Base-by-base conservation (phyloP, 768 basidiomycete genomes). In the Boletales sp. region DNA sequence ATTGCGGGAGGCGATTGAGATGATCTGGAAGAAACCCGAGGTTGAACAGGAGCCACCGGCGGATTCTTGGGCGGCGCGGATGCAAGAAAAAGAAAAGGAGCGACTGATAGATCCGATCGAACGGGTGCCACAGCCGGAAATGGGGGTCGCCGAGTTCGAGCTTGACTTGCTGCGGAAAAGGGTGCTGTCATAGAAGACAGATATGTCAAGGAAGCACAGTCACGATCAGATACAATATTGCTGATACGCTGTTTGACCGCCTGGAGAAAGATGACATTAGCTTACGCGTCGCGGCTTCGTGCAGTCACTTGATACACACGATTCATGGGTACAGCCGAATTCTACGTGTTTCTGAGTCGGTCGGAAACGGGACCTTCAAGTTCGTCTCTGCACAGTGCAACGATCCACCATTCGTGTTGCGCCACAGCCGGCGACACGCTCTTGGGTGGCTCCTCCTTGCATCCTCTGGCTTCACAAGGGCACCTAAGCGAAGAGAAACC, bases 1-100 rank as follows among this genome's bases (percentile, higher is more conserved):
- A 66, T 59, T 88, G 12, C 65, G 70, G 9, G 69, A 71, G 15
- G 78, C 79, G 7, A 62, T 90, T 13, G 81, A 85, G 13, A 82
- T 81, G 50, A 76, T 87, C 9, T 93, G 90, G 90, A 72, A 67
- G 43, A 75, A 72, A 54, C 54, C 72, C 11, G 55, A 29, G 19
- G 32, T 9, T 6, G 54, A 67, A 11, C 69, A 66, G 17, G 67
- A 61, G 17, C 60, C 54, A 8, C 55, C 60, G 3, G 54, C 48
- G 9, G 77, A 79, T 44, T 74, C 75, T 18, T 82, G 78, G 81
- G 74, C 74, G 11, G 57, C 68, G 5, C 68, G 81, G 45, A 81
- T 82, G 81, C 74, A 76, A 38, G 79, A 80, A 56, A 67, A 64
- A 27, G 81, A 78, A 57, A 80, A 62, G 57, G 72, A 67, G n/a